A percentile compares a stretch with the other conserved stretches of the same genome.
Conservation (phyloP, 2,329 filamentous ascomycete species). For the Lasiodiplodia hormozganensis region DNA sequence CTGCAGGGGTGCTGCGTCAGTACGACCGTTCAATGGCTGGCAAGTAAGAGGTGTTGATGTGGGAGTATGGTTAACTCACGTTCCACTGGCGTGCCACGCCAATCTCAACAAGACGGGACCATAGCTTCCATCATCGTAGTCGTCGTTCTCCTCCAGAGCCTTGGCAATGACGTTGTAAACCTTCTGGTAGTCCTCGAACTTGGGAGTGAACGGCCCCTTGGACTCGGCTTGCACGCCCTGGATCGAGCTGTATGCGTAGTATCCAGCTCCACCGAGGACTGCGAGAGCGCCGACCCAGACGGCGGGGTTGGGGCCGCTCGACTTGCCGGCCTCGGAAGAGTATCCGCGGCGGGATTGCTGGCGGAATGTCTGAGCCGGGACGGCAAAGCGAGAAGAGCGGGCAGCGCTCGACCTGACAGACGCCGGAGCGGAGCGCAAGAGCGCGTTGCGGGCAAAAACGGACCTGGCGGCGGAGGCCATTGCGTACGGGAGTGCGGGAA, state of each 20-base stretch:
- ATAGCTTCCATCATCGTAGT: conserved; percentile 97
- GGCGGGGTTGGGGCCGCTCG: conserved; percentile 55
- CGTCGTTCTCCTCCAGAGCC: conserved; percentile 83
- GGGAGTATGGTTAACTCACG: conserved; percentile 50
- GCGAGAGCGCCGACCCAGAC: conserved; percentile 66
- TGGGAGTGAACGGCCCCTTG: conserved; percentile 68
- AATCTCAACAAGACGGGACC: conserved; percentile 89
- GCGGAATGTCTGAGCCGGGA: conserved; percentile 56
- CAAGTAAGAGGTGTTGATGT: neutral
- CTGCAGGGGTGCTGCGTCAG: conserved; percentile 36
- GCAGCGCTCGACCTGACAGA: conserved; percentile 64
- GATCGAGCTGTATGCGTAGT: conserved; percentile 69
- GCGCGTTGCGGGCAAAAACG: conserved; percentile 33
- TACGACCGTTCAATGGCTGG: neutral
- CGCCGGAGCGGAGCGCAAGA: conserved; percentile 47
- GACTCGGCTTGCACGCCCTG: conserved; percentile 43
- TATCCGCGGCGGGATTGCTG: conserved; percentile 79
- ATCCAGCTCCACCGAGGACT: conserved; percentile 68
- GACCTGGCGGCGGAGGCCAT: conserved; percentile 29
- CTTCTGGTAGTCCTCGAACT: conserved; percentile 89
- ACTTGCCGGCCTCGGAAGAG: conserved; percentile 52
- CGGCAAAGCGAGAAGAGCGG: conserved; percentile 55
- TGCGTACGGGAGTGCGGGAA: neutral
- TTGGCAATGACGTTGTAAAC: conserved; percentile 88
- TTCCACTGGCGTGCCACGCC: conserved; percentile 93